Evolutionary conservation across 2,329 filamentous ascomycete genomes (phyloP).

Genomic region (Akanthomyces uredinophilus): DNA sequence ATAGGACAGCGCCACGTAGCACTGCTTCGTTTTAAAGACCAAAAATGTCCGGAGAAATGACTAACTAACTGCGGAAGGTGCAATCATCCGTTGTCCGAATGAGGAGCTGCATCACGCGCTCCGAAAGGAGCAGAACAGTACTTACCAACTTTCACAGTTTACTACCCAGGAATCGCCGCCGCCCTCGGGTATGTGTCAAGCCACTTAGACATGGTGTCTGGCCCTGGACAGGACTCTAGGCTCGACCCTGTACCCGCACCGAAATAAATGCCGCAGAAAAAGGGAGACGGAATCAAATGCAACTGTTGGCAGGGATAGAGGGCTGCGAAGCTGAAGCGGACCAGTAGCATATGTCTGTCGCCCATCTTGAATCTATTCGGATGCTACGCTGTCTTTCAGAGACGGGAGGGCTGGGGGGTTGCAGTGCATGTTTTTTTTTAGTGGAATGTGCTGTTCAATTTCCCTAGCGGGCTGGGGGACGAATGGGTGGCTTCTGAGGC

Average conservation of each 20-base stretch:
- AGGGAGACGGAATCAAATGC: background rate
- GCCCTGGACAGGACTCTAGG: background rate
- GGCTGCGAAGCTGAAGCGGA: no score
- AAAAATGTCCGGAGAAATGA: background rate
- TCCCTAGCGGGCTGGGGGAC: background rate
- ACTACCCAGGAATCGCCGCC: background rate
- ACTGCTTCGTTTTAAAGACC: background rate
- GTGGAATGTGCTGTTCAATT: background rate
- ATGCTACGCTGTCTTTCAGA: no score
- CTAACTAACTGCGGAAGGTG: conserved; percentile 1
- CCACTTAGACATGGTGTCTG: background rate
- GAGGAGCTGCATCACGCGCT: conserved; percentile 7
- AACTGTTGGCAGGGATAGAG: no score
- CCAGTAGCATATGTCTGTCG: background rate
- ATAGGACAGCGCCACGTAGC: background rate
- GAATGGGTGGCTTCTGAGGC: no score
- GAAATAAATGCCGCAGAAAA: conserved; percentile 7
- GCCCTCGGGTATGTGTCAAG: conserved; percentile 4
- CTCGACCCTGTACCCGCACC: background rate
- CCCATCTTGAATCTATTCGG: background rate
- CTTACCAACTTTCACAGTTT: background rate
- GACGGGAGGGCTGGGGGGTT: background rate
- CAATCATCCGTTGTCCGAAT: background rate
- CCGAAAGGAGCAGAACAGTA: background rate
- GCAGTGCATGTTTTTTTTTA: background rate